phyloP scores from a whole-genome alignment of 2,329 filamentous ascomycete genomes.

The Beauveria pseudobassiana region DNA sequence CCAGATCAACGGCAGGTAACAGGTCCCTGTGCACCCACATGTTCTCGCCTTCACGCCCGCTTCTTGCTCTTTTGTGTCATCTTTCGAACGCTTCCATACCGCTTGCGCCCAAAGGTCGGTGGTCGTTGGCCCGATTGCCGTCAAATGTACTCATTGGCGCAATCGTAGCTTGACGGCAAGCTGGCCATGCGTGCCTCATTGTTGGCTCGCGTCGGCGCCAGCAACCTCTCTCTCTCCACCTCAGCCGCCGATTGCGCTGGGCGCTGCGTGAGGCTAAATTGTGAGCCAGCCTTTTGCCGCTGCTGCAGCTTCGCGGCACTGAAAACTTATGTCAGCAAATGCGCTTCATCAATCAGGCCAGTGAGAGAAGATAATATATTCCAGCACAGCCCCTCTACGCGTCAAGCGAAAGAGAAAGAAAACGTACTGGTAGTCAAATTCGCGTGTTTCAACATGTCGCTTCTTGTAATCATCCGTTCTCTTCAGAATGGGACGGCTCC shows the following conservation, averaged over 20 bases:
- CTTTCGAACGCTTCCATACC: slow-evolving; percentile 58
- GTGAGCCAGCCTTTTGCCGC: slow-evolving; percentile 38
- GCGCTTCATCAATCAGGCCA: too few relatives aligned
- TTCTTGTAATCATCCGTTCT: slow-evolving; percentile 93
- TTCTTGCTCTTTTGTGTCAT: slow-evolving; percentile 60
- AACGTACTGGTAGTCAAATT: slow-evolving; percentile 56
- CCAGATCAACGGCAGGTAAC: too few relatives aligned
- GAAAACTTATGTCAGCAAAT: background rate
- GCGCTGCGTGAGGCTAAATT: slow-evolving; percentile 44
- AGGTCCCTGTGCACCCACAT: too few relatives aligned
- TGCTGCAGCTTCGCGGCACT: slow-evolving; percentile 49
- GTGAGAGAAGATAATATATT: too few relatives aligned
- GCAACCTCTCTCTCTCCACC: slow-evolving; percentile 49
- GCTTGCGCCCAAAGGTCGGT: slow-evolving; percentile 54
- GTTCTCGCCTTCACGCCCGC: slow-evolving; percentile 17
- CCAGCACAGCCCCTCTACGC: too few relatives aligned
- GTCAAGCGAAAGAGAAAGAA: background rate
- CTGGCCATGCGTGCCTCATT: slow-evolving; percentile 52
- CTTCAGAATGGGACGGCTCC: slow-evolving; percentile 91
- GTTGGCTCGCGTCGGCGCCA: slow-evolving; percentile 46
- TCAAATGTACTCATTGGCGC: slow-evolving; percentile 57
- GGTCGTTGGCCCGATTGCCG: slow-evolving; percentile 41
- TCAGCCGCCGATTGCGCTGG: slow-evolving; percentile 36
- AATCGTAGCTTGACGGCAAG: slow-evolving; percentile 50
- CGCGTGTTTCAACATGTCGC: slow-evolving; percentile 56